A percentile compares a stretch with the other conserved stretches of the same genome.
Evolutionary conservation across 1,284 basidiomycete genomes (phyloP).

Genomic region (Ustilago crameri): DNA sequence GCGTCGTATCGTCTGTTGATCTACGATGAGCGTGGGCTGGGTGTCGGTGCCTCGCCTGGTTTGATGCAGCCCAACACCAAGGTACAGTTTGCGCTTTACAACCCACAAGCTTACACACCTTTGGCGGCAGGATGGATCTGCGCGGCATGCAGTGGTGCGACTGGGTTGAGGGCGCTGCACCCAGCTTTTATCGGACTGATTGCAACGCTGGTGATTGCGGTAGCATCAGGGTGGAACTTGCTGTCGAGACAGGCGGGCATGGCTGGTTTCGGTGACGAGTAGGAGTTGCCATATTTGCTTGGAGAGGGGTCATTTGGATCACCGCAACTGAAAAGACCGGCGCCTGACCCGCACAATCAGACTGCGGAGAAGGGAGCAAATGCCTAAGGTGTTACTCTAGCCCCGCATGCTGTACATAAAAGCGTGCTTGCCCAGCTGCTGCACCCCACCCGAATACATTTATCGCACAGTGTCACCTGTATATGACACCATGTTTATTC

Average conservation of each 20-base stretch:
- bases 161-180: constrained; percentile 38
- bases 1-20: constrained; percentile 64
- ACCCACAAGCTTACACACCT: constrained; percentile 65
- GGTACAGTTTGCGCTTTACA: constrained; percentile 65
- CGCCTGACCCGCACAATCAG: too few relatives aligned
- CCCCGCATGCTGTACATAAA: too few relatives aligned
- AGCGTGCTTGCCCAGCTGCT: background rate
- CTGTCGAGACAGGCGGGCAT: constrained; percentile 24
- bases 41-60: constrained; percentile 46
- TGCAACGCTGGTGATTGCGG: constrained; percentile 41
- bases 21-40: constrained; percentile 62
- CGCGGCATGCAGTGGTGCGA: constrained; percentile 50
- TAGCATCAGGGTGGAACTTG: constrained; percentile 43
- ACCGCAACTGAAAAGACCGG: background rate
- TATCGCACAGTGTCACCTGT: too few relatives aligned
- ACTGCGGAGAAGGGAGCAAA: too few relatives aligned
- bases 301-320: background rate
- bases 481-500: too few relatives aligned
- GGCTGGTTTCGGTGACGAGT: constrained; percentile 22
- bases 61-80: constrained; percentile 60
- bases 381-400: too few relatives aligned
- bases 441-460: too few relatives aligned
- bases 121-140: constrained; percentile 60
- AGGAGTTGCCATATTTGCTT: too few relatives aligned
- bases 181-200: constrained; percentile 44